A percentile compares a stretch with the other conserved stretches of the same genome.
phyloP scores from a whole-genome alignment of 2,329 filamentous ascomycete genomes.

The Colletotrichum simmondsii region DNA sequence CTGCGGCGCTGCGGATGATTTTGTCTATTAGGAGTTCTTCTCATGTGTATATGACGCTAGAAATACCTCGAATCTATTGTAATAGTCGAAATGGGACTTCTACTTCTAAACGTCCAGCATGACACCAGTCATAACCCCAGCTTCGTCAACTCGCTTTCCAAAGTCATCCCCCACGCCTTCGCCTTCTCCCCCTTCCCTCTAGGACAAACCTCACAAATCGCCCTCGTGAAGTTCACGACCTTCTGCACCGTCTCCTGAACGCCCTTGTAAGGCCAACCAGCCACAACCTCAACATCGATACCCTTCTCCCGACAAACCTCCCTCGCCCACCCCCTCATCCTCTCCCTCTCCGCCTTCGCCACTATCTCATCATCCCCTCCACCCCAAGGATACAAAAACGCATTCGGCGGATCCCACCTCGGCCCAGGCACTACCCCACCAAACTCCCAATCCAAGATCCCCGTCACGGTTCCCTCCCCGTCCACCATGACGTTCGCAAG shows the following conservation, averaged over 20 bases:
- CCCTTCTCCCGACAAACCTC: background rate
- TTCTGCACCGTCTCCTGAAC: background rate
- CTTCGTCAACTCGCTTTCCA: conserved; percentile 1
- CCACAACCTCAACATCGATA: background rate
- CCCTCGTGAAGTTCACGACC: background rate
- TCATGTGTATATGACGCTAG: no score
- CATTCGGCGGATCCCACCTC: conserved; percentile 20
- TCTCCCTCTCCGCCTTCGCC: background rate
- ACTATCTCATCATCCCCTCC: background rate
- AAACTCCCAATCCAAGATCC: conserved; percentile 55
- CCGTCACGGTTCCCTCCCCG: conserved; percentile 38
- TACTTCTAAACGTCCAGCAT: no score
- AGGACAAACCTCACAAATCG: background rate
- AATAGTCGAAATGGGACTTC: no score
- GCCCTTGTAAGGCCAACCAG: background rate
- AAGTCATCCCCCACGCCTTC: background rate
- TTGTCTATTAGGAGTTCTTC: no score
- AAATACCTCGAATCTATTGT: no score
- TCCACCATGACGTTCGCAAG: background rate
- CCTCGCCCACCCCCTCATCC: background rate
- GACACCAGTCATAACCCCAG: background rate
- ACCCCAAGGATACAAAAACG: conserved; percentile 18
- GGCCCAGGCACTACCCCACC: conserved; percentile 13
- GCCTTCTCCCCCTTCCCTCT: background rate
- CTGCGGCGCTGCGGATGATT: no score